A percentile compares a stretch with the other conserved stretches of the same genome.
Evolutionary conservation across 1,139 yeast genomes (phyloP).

Genomic region (Suhomyces anneliseae): DNA sequence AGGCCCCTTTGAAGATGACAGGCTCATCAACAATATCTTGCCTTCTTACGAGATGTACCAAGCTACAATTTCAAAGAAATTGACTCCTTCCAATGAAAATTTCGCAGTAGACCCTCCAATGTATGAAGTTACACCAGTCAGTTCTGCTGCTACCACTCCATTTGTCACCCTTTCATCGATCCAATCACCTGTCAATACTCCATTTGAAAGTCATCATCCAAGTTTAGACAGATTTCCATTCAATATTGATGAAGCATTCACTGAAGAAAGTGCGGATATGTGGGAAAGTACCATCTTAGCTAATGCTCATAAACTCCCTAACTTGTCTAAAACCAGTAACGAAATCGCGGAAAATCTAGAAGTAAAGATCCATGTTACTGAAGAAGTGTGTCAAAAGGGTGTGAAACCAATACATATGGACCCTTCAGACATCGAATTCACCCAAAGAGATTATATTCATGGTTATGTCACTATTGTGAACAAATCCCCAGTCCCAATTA

Average conservation of each 20-base stretch:
- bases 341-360: conserved; percentile 29
- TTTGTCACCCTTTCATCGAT: conserved; percentile 10
- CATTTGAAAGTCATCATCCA: conserved; percentile 1
- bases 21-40: conserved; percentile 40
- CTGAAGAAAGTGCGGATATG: conserved; percentile 32
- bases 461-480: conserved; percentile 34
- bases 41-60: conserved; percentile 52
- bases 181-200: conserved; percentile 12
- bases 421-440: conserved; percentile 26
- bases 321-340: conserved; percentile 31
- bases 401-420: conserved; percentile 29
- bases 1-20: conserved; percentile 11
- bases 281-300: conserved; percentile 49
- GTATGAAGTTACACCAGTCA: conserved; percentile 40
- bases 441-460: conserved; percentile 37
- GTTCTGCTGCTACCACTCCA: conserved; percentile 18
- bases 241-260: conserved; percentile 4
- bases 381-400: conserved; percentile 45
- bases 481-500: conserved; percentile 23
- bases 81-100: conserved; percentile 43
- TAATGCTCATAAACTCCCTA: conserved; percentile 42
- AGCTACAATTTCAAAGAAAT: conserved; percentile 40
- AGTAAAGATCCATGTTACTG: conserved; percentile 37
- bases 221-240: conserved; percentile 11
- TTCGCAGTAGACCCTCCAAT: conserved; percentile 44